These are phyloP conservation scores for Claviceps purpurea DNA, from an alignment of 2,329 filamentous ascomycete genomes.

Conservation along the genomic window DNA sequence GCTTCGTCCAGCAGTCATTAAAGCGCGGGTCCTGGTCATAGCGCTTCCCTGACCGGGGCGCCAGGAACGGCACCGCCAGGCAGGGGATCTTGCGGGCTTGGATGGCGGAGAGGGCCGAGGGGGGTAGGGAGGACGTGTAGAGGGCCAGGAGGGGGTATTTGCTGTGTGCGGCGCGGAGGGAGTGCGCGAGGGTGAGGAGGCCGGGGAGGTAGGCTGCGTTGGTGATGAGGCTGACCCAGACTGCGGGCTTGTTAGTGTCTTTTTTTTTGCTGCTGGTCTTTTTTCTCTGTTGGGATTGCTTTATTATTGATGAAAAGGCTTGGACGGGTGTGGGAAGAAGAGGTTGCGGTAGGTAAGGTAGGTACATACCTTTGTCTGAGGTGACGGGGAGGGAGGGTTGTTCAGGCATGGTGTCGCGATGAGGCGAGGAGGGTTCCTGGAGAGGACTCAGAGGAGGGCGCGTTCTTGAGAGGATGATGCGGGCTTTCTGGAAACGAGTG, in stretches of 20 bases:
- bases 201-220: slow-evolving; percentile 72
- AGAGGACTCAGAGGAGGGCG: too few species aligned
- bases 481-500: background rate
- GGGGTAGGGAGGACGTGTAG: slow-evolving; percentile 66
- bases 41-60: slow-evolving; percentile 51
- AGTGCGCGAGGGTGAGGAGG: slow-evolving; percentile 68
- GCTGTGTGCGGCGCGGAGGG: slow-evolving; percentile 50
- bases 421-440: background rate
- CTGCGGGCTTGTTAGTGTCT: slow-evolving; percentile 25
- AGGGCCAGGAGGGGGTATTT: slow-evolving; percentile 70
- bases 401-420: background rate
- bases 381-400: background rate
- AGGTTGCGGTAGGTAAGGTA: too few species aligned
- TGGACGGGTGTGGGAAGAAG: too few species aligned
- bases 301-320: too few species aligned
- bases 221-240: slow-evolving; percentile 82
- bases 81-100: slow-evolving; percentile 54
- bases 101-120: slow-evolving; percentile 55
- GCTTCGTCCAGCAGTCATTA: slow-evolving; percentile 83
- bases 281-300: background rate
- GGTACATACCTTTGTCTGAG: slow-evolving; percentile 2
- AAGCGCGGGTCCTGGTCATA: slow-evolving; percentile 71
- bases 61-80: slow-evolving; percentile 58
- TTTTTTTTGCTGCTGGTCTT: background rate
- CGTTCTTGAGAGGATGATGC: too few species aligned